Percentiles rank a stretch among this genome's conserved stretches.
Conservation (phyloP, 228 moss, liverwort and hornwort species). For the Sphagnum magellanicum region DNA sequence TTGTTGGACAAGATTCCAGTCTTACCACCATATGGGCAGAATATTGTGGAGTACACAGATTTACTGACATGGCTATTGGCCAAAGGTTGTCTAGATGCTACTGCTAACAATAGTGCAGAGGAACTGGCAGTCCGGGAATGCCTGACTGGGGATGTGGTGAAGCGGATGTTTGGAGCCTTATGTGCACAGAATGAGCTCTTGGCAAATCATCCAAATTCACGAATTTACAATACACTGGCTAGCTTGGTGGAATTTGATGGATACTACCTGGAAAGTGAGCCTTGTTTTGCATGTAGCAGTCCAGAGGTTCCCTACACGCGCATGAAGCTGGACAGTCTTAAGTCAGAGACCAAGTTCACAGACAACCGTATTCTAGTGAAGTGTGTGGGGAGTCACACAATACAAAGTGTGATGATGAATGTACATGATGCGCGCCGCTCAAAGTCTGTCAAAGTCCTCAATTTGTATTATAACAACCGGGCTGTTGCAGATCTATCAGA, state of each 20-base stretch:
- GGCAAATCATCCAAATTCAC: slow-evolving; percentile 96
- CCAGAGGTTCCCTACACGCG: slow-evolving; percentile 91
- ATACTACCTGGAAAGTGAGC: slow-evolving; percentile 98
- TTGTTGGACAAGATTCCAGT: slow-evolving; percentile 72
- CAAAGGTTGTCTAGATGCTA: slow-evolving; percentile 58
- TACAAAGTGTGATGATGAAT: slow-evolving; percentile 99
- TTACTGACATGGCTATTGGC: slow-evolving; percentile 87
- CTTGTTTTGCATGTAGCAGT: slow-evolving; percentile 97
- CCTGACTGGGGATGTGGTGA: slow-evolving; percentile 75
- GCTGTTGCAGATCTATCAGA: slow-evolving; percentile 97
- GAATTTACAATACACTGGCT: slow-evolving; percentile 88
- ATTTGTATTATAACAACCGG: slow-evolving; percentile 95
- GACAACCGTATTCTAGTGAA: slow-evolving; percentile 96
- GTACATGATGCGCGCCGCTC: slow-evolving; percentile 98
- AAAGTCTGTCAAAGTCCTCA: slow-evolving; percentile 94
- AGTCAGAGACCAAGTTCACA: slow-evolving; percentile 97
- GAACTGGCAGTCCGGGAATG: slow-evolving; percentile 67
- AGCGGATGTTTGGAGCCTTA: slow-evolving; percentile 74
- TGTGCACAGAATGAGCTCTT: slow-evolving; percentile 95
- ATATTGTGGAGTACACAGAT: slow-evolving; percentile 90
- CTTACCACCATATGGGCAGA: slow-evolving; percentile 94
- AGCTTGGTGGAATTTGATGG: slow-evolving; percentile 97
- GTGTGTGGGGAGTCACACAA: slow-evolving; percentile 97
- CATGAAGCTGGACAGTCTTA: slow-evolving; percentile 94
- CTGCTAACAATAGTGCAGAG: slow-evolving; percentile 54